A percentile compares a stretch with the other conserved stretches of the same genome.
phyloP scores from a whole-genome alignment of 1,284 basidiomycete species.

The Sanghuangporus weigelae region DNA sequence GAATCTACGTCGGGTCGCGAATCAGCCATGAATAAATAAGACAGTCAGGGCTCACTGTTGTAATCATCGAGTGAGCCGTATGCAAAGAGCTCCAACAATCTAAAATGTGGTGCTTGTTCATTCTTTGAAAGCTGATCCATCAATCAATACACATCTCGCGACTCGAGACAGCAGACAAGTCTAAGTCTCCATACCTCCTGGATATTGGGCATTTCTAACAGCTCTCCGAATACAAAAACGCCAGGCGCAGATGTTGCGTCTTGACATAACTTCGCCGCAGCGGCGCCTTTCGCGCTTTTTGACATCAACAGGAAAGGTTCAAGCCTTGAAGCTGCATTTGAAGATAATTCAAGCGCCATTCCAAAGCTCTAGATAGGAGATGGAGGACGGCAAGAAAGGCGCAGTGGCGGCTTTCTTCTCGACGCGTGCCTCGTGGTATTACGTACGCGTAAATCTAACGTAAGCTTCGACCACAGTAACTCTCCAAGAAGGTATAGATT shows the following conservation, averaged over 20 bases:
- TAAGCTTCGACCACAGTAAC: no score
- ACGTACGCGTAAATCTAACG: background rate
- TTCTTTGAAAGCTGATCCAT: constrained; percentile 52
- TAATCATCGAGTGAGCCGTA: constrained; percentile 86
- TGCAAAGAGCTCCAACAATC: constrained; percentile 80
- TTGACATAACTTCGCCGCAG: constrained; percentile 81
- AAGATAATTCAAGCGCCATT: constrained; percentile 44
- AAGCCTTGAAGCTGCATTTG: constrained; percentile 56
- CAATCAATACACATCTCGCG: background rate
- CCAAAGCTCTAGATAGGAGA: background rate
- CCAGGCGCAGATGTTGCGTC: constrained; percentile 86
- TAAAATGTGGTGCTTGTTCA: constrained; percentile 53
- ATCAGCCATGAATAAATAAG: background rate
- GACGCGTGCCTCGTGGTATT: background rate
- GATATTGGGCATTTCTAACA: constrained; percentile 78
- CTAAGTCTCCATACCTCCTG: constrained; percentile 55
- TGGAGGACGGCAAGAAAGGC: background rate
- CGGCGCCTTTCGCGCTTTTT: constrained; percentile 86
- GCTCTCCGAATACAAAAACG: constrained; percentile 86
- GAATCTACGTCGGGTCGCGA: constrained; percentile 41
- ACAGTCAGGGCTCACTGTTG: constrained; percentile 32
- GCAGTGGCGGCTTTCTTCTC: background rate
- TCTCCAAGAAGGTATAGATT: background rate
- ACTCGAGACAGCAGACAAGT: background rate
- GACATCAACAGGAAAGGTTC: constrained; percentile 89